Evolutionary conservation across 2,329 filamentous ascomycete species (phyloP).

Genomic region (Diaporthe aspalathi): DNA sequence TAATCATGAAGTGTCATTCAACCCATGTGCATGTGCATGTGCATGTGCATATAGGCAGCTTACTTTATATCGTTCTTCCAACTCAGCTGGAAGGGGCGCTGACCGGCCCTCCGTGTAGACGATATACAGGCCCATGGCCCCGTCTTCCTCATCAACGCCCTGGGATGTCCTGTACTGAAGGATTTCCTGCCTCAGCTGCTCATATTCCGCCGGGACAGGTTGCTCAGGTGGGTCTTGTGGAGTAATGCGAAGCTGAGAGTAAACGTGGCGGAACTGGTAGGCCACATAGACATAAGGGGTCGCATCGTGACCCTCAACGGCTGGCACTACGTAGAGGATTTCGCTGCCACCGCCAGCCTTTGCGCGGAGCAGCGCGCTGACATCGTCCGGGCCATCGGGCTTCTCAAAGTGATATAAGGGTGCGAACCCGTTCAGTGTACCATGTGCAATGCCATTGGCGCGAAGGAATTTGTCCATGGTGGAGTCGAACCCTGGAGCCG

Average conservation of each 20-base stretch:
- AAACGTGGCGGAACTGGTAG: not conserved
- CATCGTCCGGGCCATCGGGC: not conserved
- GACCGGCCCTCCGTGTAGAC: constrained; percentile 4
- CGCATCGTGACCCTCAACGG: not conserved
- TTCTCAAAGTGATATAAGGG: not conserved
- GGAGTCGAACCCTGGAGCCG: not conserved
- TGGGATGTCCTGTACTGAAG: not conserved
- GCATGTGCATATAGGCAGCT: not conserved
- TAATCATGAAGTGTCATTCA: too few relatives aligned
- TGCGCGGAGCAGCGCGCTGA: not conserved
- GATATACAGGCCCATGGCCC: constrained; percentile 2
- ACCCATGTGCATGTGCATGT: too few relatives aligned
- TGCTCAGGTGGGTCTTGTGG: constrained; percentile 4
- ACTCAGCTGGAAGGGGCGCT: not conserved
- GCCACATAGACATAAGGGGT: constrained; percentile 21
- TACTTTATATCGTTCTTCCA: constrained; percentile 1
- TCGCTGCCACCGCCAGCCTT: not conserved
- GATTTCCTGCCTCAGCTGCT: not conserved
- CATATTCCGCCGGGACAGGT: not conserved
- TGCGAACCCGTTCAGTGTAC: not conserved
- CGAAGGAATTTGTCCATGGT: constrained; percentile 3
- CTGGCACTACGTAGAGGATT: constrained; percentile 6
- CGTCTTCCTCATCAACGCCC: not conserved
- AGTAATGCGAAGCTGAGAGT: constrained; percentile 2
- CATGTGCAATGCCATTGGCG: not conserved